Percentiles rank a stretch among this genome's conserved stretches.
phyloP scores from a whole-genome alignment of 345 rosid species.

The Reutealis trisperma region DNA sequence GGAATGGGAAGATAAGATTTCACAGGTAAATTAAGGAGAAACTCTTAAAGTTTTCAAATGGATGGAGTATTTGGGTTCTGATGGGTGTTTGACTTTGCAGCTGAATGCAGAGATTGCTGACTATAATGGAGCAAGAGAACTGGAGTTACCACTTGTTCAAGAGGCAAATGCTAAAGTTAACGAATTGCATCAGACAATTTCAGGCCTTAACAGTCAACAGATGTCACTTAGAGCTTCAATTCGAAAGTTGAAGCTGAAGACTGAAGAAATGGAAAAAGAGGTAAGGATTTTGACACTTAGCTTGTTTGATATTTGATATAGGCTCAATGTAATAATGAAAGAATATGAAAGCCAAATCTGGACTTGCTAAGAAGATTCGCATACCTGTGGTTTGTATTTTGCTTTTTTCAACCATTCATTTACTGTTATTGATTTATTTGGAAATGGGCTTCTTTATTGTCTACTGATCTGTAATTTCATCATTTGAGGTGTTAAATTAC shows the following conservation, averaged over 20 bases:
- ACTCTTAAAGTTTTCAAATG: constrained; percentile 9
- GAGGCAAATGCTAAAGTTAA: constrained; percentile 61
- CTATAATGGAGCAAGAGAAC: constrained; percentile 64
- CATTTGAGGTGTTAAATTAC: not conserved
- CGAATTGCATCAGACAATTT: constrained; percentile 62
- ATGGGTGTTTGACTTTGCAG: constrained; percentile 43
- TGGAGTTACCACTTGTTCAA: constrained; percentile 70
- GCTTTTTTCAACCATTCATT: not conserved
- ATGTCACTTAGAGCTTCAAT: constrained; percentile 56
- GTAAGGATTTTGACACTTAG: constrained; percentile 32
- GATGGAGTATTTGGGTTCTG: constrained; percentile 5
- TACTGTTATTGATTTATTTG: not conserved
- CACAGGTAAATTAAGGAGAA: constrained; percentile 50
- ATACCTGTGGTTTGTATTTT: not conserved
- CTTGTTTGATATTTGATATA: not conserved
- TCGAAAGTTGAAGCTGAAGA: constrained; percentile 63
- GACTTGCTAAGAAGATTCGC: not conserved
- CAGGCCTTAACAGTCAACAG: constrained; percentile 75
- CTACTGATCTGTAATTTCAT: not conserved
- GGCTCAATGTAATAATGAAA: not conserved
- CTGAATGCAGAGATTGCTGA: constrained; percentile 72
- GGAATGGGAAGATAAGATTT: constrained; percentile 63
- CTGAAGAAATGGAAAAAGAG: constrained; percentile 60
- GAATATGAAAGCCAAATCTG: not conserved
- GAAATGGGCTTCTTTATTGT: not conserved